Percentiles rank a stretch among this genome's conserved stretches.
These are phyloP conservation scores for Trifolium fragiferum DNA, from an alignment of 306 rosid species.

Conservation along the genomic window DNA sequence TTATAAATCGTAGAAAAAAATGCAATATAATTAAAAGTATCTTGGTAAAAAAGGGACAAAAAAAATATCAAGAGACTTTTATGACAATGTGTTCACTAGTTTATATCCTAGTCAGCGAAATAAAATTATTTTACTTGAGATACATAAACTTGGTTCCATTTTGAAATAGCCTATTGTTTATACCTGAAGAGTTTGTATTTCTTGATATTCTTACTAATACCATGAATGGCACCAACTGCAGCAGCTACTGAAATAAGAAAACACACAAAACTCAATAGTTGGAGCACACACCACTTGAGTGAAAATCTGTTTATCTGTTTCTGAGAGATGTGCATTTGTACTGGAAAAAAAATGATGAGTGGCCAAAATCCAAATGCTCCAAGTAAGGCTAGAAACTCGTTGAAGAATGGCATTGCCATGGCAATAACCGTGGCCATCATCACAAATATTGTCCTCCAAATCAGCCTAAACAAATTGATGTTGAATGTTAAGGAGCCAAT, in stretches of 20 bases:
- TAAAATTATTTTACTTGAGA: not conserved
- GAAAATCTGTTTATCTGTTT: slow-evolving; percentile 44
- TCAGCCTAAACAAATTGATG: slow-evolving; percentile 52
- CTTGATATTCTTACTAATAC: slow-evolving; percentile 47
- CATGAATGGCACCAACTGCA: slow-evolving; percentile 52
- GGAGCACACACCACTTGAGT: slow-evolving; percentile 51
- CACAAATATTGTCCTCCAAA: slow-evolving; percentile 63
- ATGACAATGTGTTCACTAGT: too few relatives aligned
- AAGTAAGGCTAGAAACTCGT: slow-evolving; percentile 62
- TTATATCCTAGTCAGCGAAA: not conserved
- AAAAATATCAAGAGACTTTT: too few relatives aligned
- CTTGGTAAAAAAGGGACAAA: too few relatives aligned
- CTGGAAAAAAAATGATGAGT: slow-evolving; percentile 57
- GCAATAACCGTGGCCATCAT: slow-evolving; percentile 39
- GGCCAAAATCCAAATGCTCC: slow-evolving; percentile 77
- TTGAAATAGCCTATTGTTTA: slow-evolving; percentile 36
- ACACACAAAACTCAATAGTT: slow-evolving; percentile 52
- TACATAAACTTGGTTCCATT: not conserved
- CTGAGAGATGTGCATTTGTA: slow-evolving; percentile 67
- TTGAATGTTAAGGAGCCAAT: slow-evolving; percentile 25
- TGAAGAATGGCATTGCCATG: slow-evolving; percentile 67
- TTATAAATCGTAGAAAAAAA: too few relatives aligned
- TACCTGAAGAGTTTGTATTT: slow-evolving; percentile 54
- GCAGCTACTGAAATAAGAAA: slow-evolving; percentile 52
- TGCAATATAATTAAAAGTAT: too few relatives aligned